Conservation (phyloP, 2,329 filamentous ascomycete genomes). For the Monosporascus sp. region DNA sequence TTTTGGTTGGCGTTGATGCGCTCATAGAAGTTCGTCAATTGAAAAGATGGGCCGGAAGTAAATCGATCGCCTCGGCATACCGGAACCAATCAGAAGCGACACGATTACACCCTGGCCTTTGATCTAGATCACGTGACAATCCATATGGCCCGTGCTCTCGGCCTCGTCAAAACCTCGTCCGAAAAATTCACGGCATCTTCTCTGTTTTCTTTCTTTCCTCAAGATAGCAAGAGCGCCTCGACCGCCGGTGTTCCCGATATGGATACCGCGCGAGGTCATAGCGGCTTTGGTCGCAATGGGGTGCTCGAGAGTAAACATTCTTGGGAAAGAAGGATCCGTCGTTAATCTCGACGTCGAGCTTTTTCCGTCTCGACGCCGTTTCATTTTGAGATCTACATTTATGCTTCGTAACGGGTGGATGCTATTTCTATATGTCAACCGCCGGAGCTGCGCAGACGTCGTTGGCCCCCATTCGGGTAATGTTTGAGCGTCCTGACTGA, state of each 20-base stretch:
- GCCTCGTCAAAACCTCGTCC: constrained; percentile 5
- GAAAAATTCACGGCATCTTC: not conserved
- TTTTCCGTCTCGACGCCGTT: constrained; percentile 28
- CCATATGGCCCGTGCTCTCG: constrained; percentile 14
- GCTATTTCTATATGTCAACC: not conserved
- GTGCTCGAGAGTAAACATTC: constrained; percentile 27
- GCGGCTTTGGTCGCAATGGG: constrained; percentile 18
- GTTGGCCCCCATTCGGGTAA: no score
- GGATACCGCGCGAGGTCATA: constrained; percentile 17
- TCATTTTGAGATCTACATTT: constrained; percentile 33
- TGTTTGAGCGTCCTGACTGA: no score
- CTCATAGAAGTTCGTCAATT: constrained; percentile 13
- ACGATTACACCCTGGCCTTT: not conserved
- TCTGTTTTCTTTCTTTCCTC: constrained; percentile 31
- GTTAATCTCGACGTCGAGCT: constrained; percentile 31
- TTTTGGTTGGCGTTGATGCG: constrained; percentile 11
- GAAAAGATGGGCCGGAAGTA: not conserved
- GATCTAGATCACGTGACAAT: constrained; percentile 1
- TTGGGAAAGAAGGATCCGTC: constrained; percentile 31
- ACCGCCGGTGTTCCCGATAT: constrained; percentile 14
- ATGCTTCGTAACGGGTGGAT: not conserved
- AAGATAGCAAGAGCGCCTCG: constrained; percentile 47
- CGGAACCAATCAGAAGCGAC: not conserved
- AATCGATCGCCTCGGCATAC: not conserved
- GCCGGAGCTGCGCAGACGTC: no score